A percentile compares a stretch with the other conserved stretches of the same genome.
These are phyloP conservation scores for Phytophthora sojae DNA, from an alignment of 352 stramenopile genomes.

Conservation along the genomic window DNA sequence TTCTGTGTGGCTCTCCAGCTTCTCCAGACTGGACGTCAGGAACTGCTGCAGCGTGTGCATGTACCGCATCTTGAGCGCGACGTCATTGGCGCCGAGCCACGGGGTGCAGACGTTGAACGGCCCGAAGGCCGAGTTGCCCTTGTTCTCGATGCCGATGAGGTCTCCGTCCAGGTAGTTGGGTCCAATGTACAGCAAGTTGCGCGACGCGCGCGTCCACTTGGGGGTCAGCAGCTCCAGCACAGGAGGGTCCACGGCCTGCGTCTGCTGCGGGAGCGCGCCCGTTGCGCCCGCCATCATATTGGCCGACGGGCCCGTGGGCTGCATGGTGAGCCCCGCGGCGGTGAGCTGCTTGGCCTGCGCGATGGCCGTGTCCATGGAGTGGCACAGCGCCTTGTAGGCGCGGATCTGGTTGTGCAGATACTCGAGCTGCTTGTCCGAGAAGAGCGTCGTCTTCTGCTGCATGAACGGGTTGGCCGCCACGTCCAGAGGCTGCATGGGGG, in stretches of 20 bases:
- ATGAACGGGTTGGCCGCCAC: constrained; percentile 70
- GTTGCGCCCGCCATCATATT: constrained; percentile 4
- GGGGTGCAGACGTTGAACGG: constrained; percentile 65
- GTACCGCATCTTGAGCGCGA: constrained; percentile 77
- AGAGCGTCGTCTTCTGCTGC: constrained; percentile 69
- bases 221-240: constrained; percentile 53
- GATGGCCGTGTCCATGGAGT: constrained; percentile 82
- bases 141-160: constrained; percentile 64
- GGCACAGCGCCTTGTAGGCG: constrained; percentile 83
- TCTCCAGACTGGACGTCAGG: constrained; percentile 66
- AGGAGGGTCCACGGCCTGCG: constrained; percentile 10
- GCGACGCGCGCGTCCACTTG: constrained; percentile 66
- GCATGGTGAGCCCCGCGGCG: neutral
- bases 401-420: constrained; percentile 89
- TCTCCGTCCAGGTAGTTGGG: constrained; percentile 76
- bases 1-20: constrained; percentile 53
- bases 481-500: constrained; percentile 38
- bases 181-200: constrained; percentile 65
- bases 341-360: constrained; percentile 35
- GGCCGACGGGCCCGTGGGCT: constrained; percentile 3
- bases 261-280: neutral
- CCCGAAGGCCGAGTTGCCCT: constrained; percentile 62
- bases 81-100: constrained; percentile 74
- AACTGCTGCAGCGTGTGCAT: constrained; percentile 79
- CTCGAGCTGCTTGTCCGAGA: constrained; percentile 88